These are phyloP conservation scores for Salix caprea DNA, from an alignment of 345 rosid species.

Conservation along the genomic window DNA sequence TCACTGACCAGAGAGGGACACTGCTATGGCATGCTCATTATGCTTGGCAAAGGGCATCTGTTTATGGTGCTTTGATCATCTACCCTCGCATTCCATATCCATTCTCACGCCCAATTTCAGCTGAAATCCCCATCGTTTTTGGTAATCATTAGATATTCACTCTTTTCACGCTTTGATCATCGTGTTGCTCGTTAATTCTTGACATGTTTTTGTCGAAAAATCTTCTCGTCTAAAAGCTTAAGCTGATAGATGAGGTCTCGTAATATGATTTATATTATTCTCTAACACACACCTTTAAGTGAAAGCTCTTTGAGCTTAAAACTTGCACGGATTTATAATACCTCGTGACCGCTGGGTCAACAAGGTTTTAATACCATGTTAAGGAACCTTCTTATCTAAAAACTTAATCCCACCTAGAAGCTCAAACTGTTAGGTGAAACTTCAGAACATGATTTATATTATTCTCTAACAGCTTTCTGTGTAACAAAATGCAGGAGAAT, in stretches of 20 bases:
- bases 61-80: conserved; percentile 58
- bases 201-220: background rate
- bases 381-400: too few relatives aligned
- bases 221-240: too few relatives aligned
- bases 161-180: background rate
- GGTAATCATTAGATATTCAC: conserved; percentile 25
- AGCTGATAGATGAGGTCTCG: rapidly evolving
- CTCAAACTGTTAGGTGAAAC: too few relatives aligned
- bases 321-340: too few relatives aligned
- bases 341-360: too few relatives aligned
- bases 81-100: conserved; percentile 52
- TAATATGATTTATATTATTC: too few relatives aligned
- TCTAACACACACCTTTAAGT: too few relatives aligned
- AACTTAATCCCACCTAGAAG: too few relatives aligned
- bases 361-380: too few relatives aligned
- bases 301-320: too few relatives aligned
- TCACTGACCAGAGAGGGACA: conserved; percentile 54
- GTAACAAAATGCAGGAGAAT: conserved; percentile 42
- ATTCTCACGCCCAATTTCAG: conserved; percentile 37
- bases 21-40: conserved; percentile 62
- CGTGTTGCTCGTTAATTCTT: background rate
- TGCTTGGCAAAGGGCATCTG: conserved; percentile 69
- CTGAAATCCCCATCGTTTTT: conserved; percentile 54
- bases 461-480: too few relatives aligned
- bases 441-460: too few relatives aligned